phyloP scores from a whole-genome alignment of 495 filamentous ascomycete genomes.

The Cudoniella acicularis region DNA sequence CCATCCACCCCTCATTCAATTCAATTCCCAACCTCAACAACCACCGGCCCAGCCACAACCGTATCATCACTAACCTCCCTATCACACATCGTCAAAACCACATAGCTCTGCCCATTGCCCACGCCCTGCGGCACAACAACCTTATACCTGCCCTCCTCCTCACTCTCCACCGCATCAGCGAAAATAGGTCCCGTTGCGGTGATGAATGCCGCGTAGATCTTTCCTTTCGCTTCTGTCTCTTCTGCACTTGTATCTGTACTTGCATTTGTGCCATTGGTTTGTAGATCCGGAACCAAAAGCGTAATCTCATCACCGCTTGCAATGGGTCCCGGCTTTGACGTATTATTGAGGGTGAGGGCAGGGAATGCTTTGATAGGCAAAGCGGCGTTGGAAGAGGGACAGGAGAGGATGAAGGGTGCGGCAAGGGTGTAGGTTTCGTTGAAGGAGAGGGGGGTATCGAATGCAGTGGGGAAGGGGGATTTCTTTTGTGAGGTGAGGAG shows the following conservation, averaged over 20 bases:
- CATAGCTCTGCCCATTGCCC: constrained; percentile 46
- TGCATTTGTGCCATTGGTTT: too few relatives aligned
- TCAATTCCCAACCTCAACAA: constrained; percentile 36
- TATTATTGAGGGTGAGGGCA: constrained; percentile 18
- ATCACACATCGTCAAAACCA: constrained; percentile 36
- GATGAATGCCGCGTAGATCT: constrained; percentile 37
- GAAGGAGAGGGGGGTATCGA: constrained; percentile 41
- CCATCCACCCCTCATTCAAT: neutral
- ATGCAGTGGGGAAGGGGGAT: constrained; percentile 41
- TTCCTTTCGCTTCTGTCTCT: neutral
- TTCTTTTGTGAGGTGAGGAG: constrained; percentile 29
- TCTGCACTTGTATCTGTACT: too few relatives aligned
- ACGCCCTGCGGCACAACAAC: constrained; percentile 35
- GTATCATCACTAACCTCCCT: constrained; percentile 36
- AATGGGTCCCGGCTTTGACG: neutral
- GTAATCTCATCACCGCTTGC: neutral
- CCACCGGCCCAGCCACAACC: constrained; percentile 38
- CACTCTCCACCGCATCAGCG: constrained; percentile 2
- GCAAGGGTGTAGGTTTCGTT: constrained; percentile 44
- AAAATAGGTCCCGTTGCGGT: constrained; percentile 36
- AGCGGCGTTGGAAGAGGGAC: constrained; percentile 29
- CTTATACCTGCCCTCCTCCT: constrained; percentile 16
- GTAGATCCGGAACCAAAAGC: too few relatives aligned
- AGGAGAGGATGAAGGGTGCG: constrained; percentile 40
- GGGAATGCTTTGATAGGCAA: constrained; percentile 43